Base-by-base conservation (phyloP, 2,329 filamentous ascomycete species). In the Sclerotinia sclerotiorum region DNA sequence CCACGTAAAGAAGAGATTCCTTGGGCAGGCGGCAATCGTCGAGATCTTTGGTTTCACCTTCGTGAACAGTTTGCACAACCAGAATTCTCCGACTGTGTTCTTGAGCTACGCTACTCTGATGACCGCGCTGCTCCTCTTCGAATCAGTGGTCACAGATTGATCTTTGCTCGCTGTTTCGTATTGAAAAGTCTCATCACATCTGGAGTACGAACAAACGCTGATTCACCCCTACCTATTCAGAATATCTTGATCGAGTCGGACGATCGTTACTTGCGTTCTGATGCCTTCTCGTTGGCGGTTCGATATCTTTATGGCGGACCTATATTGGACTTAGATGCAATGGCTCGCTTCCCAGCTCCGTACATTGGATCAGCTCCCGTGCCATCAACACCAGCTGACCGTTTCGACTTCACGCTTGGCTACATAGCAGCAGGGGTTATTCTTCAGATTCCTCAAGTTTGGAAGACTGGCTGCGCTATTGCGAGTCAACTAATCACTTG, bases 381-480 rank as follows among this genome's bases (percentile, higher is more conserved):
- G 78, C 81, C 66, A 79, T 82, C 29, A 77, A 80, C 62, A 71
- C 78, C 56, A 73, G 75, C 29, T 46, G 82, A 84, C 10, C 82
- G 81, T 27, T 82, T 87, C 69, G 79, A 83, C 44, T 85, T 86
- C 70, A 84, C 84, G n/a, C 78, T 92, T 27, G 86, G 87, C 32
- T 90, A 90, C 74, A 84, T 88, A 57, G 87, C 88, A 35, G 85
- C 87, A 6, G 89, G 88, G 0, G 81, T 85, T 62, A 79, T 87
- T 51, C 80, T 92, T 21, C 80, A 81, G 52, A 84, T 89, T 75
- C 81, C 80, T 2, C 82, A 83, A 32, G 82, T 91, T 35, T 80
- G 84, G 15, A 78, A 82, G 57, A 84, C 86, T 48, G 89, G 88
- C 48, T 79, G 89, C 35, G 84, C 87, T 60, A 82, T 90, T 70